Base-by-base conservation (phyloP, 371 early-diverging fungal species). In the Haplosporangium sp. region DNA sequence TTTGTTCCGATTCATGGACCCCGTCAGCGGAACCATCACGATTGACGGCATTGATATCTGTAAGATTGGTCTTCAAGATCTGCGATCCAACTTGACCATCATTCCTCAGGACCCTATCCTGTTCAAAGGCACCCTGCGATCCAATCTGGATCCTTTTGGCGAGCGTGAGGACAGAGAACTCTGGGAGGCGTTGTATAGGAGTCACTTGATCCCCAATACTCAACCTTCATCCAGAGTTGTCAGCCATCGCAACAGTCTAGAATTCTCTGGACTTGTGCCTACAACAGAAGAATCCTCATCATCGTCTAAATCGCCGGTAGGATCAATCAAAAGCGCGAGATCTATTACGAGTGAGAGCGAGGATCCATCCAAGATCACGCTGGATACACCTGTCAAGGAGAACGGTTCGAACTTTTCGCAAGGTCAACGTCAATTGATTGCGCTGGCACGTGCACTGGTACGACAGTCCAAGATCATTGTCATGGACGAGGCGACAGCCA, bases 401-500 rank as follows among this genome's bases (percentile, higher is more conserved):
- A 87, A 87, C 58, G 95, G 95, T 20, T 84, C 84, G 36, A 93
- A 89, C 74, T 86, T 93, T 64, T 90, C 90, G 20, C 88, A 93
- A 43, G 97, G 97, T 20, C 92, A 96, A 72, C 83, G 91, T 36
- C 96, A 96, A 76, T 76, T 95, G 64, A 85, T 96, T 46, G 87
- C 92, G 8, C 76, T 96, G 21, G 92, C 93, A 7, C 89, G 96
- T 38, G 94, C 95, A 7, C 74, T 95, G 46, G 82, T 95, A 11
- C 82, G 87, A 20, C 83, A 84, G 51, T 84, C 90, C 40, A 81
- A 86, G 67, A 83, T 91, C 51, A 90, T 94, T 40, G 84, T 95
- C 55, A 84, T 94, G 83, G 94, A 93, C 70, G 95, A 95, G 81
- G 95, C 96, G 0, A 95, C 96, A 0, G 92, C 97, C 1, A 84